Evolutionary conservation across 1,284 basidiomycete species (phyloP), one percentile per base, ranked within the genome.

Genomic region (Pseudozyma sp.): DNA sequence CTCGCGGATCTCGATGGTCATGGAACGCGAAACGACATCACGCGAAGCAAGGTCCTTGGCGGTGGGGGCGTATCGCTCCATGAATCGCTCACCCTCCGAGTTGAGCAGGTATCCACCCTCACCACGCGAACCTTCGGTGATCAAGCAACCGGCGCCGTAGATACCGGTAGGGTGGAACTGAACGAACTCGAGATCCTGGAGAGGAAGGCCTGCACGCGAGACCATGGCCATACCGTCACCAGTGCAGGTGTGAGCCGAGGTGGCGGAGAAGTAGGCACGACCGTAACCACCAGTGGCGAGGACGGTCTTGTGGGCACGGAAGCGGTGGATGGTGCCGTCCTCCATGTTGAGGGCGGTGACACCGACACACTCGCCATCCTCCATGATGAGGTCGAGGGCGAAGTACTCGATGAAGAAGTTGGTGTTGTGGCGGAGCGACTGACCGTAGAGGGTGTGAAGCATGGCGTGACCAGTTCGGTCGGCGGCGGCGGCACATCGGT

Each of bases 351-450:
- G 89, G 10, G 97, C 97, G 81, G 98, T 94, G 59, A 99, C 96
- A 88, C 97, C 97, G 69, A 99, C 96, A 87, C 97, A 99, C 87
- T 97, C 94, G 83, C 95, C 97, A 78, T 93, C 94, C 85, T 98
- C 90, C 97, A 99, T 98, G 86, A 99, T 94, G 68, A 99, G 88
- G 86, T 99, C 96, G 49, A 83, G 69, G 68, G 96, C 97, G 86
- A 99, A 99, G 87, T 95, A 99, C 86, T 99, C 97, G 86, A 99
- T 98, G 88, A 99, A 99, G 87, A 97, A 99, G 87, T 98, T 97
- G 85, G 97, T 99, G 89, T 99, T 92, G 89, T 99, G 97, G 73
- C 94, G 92, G 72, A 99, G 90, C 69, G 97, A 99, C 88, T 99
- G 97, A 80, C 97, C 97, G 84, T 97, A 97, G 65, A 99, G 92